A percentile compares a stretch with the other conserved stretches of the same genome.
Evolutionary conservation across 1,139 yeast species (phyloP).

Genomic region (Blastobotrys petasosporus): DNA sequence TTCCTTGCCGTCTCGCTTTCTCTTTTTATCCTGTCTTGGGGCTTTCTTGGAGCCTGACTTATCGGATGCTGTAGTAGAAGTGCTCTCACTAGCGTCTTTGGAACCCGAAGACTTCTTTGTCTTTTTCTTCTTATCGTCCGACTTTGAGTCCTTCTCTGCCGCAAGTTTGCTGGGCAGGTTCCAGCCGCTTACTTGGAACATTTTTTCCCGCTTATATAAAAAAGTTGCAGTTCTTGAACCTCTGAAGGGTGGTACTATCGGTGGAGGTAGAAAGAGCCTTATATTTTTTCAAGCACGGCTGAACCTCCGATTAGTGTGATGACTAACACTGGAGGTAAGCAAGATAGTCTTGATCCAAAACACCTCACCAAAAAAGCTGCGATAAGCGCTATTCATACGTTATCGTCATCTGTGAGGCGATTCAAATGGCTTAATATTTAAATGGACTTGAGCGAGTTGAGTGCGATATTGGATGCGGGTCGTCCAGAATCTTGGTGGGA

Average conservation of each 20-base stretch:
- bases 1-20: constrained; percentile 10
- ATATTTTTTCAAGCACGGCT: too few species aligned
- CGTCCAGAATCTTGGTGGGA: too few species aligned
- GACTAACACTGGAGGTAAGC: too few species aligned
- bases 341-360: too few species aligned
- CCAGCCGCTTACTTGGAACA: constrained; percentile 84
- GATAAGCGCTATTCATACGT: too few species aligned
- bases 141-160: constrained; percentile 20
- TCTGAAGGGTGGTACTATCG: background rate
- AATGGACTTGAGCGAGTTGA: too few species aligned
- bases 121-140: constrained; percentile 16
- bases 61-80: constrained; percentile 13
- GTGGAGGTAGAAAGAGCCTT: too few species aligned
- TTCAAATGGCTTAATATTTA: too few species aligned
- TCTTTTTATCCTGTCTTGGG: constrained; percentile 18
- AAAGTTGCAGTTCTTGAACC: background rate
- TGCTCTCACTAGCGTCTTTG: constrained; percentile 12
- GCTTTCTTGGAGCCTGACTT: constrained; percentile 5
- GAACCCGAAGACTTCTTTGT: constrained; percentile 13
- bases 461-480: too few species aligned
- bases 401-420: too few species aligned
- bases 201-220: constrained; percentile 16
- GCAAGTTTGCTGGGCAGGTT: constrained; percentile 53
- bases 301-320: too few species aligned
- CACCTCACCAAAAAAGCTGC: too few species aligned